Conservation (phyloP, 768 basidiomycete genomes). For the Mycena pura region DNA sequence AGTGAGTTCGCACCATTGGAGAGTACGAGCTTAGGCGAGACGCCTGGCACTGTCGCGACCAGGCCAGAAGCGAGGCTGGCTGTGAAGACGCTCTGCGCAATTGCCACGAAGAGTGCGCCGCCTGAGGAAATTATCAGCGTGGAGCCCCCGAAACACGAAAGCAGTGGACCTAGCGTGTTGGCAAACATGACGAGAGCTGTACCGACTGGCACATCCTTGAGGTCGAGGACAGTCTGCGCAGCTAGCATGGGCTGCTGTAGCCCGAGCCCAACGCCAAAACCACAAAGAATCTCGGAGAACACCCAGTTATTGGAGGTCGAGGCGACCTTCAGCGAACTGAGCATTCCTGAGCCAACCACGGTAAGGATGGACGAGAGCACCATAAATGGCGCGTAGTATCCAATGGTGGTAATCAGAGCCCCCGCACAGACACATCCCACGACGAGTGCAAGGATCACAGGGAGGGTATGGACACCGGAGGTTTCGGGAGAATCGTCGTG, state of each 20-base stretch:
- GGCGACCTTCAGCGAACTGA: conserved; percentile 36
- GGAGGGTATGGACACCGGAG: conserved; percentile 42
- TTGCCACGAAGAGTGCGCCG: conserved; percentile 25
- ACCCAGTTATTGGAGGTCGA: conserved; percentile 27
- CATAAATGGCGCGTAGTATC: conserved; percentile 43
- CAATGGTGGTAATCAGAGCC: conserved; percentile 38
- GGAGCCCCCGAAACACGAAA: not conserved
- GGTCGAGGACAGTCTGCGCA: conserved; percentile 25
- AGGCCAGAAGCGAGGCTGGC: not conserved
- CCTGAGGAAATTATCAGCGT: conserved; percentile 35
- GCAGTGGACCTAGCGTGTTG: conserved; percentile 27
- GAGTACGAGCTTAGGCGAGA: conserved; percentile 12
- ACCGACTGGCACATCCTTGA: conserved; percentile 24
- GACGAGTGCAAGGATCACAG: conserved; percentile 44
- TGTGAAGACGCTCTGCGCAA: conserved; percentile 28
- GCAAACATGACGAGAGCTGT: conserved; percentile 31
- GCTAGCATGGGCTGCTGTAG: conserved; percentile 30
- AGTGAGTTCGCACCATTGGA: conserved; percentile 9
- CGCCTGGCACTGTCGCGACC: conserved; percentile 6
- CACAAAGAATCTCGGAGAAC: conserved; percentile 31
- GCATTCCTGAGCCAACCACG: conserved; percentile 43
- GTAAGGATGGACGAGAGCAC: conserved; percentile 37
- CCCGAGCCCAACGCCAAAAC: conserved; percentile 37
- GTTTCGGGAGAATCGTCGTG: conserved; percentile 41
- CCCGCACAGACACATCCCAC: conserved; percentile 47